Percentiles rank a stretch among this genome's conserved stretches.
Evolutionary conservation across 1,284 basidiomycete species (phyloP).

Genomic region (Xanthoconium separans): DNA sequence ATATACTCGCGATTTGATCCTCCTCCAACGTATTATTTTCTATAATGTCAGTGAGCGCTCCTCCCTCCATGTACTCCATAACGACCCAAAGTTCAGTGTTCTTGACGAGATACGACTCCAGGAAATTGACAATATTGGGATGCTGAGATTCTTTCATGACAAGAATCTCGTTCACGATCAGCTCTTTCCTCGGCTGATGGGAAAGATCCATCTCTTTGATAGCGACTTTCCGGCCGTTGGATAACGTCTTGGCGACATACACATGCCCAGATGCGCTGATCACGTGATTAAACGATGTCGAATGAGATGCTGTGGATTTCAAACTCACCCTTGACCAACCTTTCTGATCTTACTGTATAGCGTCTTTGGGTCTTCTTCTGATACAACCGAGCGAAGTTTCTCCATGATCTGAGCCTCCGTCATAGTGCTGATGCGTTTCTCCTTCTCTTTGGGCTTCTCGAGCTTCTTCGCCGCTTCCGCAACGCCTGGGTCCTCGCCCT

Average conservation of each 20-base stretch:
- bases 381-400: constrained; percentile 89
- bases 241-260: constrained; percentile 94
- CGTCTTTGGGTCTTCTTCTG: constrained; percentile 82
- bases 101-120: constrained; percentile 90
- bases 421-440: constrained; percentile 93
- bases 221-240: constrained; percentile 89
- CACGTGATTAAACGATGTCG: constrained; percentile 29
- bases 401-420: constrained; percentile 98
- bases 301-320: not conserved
- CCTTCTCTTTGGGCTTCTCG: constrained; percentile 54
- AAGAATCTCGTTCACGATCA: constrained; percentile 98
- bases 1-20: constrained; percentile 95
- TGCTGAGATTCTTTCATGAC: constrained; percentile 99
- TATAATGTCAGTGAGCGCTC: constrained; percentile 95
- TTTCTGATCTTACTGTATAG: constrained; percentile 98
- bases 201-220: constrained; percentile 99
- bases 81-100: constrained; percentile 98
- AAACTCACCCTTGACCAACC: constrained; percentile 88
- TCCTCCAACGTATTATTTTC: constrained; percentile 97
- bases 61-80: constrained; percentile 99
- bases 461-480: constrained; percentile 70
- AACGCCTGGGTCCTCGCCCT: constrained; percentile 47
- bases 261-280: constrained; percentile 95
- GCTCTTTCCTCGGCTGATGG: constrained; percentile 94
- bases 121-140: constrained; percentile 98